Percentiles rank a stretch among this genome's conserved stretches.
Evolutionary conservation across 768 basidiomycete genomes (phyloP).

Genomic region (Terana coerulea): DNA sequence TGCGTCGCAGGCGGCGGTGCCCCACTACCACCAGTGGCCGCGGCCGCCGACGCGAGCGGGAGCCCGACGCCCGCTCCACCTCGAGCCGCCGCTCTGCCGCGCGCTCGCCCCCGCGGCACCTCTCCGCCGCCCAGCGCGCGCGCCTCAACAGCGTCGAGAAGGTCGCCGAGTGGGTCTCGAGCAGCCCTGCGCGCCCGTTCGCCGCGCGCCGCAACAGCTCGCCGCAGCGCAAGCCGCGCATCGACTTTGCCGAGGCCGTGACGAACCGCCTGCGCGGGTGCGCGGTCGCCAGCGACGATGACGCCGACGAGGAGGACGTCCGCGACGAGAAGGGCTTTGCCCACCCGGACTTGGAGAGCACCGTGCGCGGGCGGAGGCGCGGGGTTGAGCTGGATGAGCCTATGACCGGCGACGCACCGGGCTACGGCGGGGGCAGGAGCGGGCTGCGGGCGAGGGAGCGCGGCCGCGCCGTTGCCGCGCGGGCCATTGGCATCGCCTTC

Average conservation of each 20-base stretch:
- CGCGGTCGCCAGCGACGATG: conserved; percentile 16
- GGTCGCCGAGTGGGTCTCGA: conserved; percentile 45
- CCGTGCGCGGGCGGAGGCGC: conserved; percentile 48
- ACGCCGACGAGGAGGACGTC: conserved; percentile 11
- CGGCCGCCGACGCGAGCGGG: conserved; percentile 18
- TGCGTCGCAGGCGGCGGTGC: conserved; percentile 4
- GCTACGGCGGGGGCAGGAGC: conserved; percentile 61
- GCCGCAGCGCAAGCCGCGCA: conserved; percentile 37
- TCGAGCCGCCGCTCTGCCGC: conserved; percentile 20
- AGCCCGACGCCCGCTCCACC: conserved; percentile 22
- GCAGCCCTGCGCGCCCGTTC: conserved; percentile 37
- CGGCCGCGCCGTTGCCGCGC: conserved; percentile 16
- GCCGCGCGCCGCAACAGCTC: conserved; percentile 51
- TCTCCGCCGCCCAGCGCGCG: conserved; percentile 16
- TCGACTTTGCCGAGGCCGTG: conserved; percentile 36
- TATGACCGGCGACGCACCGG: conserved; percentile 43
- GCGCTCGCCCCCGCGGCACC: conserved; percentile 21
- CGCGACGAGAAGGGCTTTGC: not conserved
- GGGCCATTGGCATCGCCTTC: conserved; percentile 5
- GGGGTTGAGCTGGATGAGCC: conserved; percentile 49
- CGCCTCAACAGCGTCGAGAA: conserved; percentile 37
- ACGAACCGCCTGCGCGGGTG: conserved; percentile 28
- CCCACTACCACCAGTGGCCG: conserved; percentile 15
- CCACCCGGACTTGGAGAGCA: not conserved
- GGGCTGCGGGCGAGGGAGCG: conserved; percentile 48